Base-by-base conservation (phyloP, 2,329 filamentous ascomycete genomes). In the Neonectria hederae region DNA sequence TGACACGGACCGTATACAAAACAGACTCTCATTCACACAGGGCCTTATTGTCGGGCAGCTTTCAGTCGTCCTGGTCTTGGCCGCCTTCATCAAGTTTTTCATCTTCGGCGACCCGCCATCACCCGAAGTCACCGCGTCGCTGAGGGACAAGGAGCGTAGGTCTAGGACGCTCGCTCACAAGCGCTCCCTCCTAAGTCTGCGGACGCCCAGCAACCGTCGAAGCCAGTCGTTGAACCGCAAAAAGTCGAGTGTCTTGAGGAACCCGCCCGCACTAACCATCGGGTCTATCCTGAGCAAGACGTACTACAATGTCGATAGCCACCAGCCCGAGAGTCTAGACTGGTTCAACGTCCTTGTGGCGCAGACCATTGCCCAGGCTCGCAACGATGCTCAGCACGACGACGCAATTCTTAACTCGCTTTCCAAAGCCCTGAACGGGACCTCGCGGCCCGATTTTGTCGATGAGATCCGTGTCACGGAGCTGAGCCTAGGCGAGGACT, bases 341-440 rank as follows among this genome's bases (percentile, higher is more conserved):
- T 99, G 96, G 96, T 98, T 99, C 85, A 99, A 99, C 76, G 96
- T 99, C 26, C 84, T 99, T 59, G 90, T 98, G 55, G 96, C 94
- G 2, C 96, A 99, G 80, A 97, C 96, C 0, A 97, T 99, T 69
- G 95, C 96, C 0, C 96, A 99, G 78, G 92, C 98, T 73, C 87
- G 96, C 64, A 93, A 92, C 71, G 97, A 98, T 74, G 96, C 96
- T 2, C 92, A 97, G 72, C 90, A 96, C 68, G 92, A 98, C 71
- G 93, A 96, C 75, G 93, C 93, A 4, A 97, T 99, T 43, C 86
- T 99, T 30, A 90, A 87, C 28, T 96, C 92, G 6, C 82, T 99
- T 42, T 97, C 90, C 1, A 92, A 92, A 58, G 87, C 95, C 0
- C 84, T 99, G 61, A 99, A 99, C 74, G 91, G 94, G n/a, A 86